Evolutionary conservation across 441 rosid species (phyloP), one percentile per base, ranked within the genome.

Genomic region (Gossypium davidsonii): DNA sequence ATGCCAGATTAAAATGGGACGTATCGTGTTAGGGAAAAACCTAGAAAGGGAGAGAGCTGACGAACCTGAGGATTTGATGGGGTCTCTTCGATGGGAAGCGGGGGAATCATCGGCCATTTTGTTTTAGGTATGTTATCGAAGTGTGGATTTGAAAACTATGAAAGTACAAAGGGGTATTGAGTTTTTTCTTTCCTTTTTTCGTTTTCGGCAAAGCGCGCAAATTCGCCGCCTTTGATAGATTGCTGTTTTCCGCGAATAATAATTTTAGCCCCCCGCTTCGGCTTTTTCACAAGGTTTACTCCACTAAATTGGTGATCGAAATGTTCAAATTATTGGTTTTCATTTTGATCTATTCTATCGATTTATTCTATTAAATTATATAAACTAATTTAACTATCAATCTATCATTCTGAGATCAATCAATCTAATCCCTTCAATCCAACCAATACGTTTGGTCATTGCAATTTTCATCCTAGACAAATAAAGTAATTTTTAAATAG

Each of bases 11-110:
- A 52, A 68, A 57, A 42, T 0, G 39, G 55, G 15, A n/a, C 6
- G 12, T 15, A 2, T 15, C n/a, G 20, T 44, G 46, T 5, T 17
- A 5, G 5, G 42, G 67, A 66, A 56, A 57, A 74, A 59, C 61
- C 73, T 60, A 55, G 14, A 53, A 34, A 2, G 39, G 20, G 46
- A 20, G 6, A 15, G 49, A 11, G 31, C 57, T 48, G 12, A 67
- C 75, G 34, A 20, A 91, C 97, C 98, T 82, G 94, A 89, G 48
- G 94, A 83, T 79, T 94, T 94, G 74, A 90, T 85, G 44, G 96
- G 97, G 79, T 94, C 94, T 84, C 97, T 85, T 79, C 79, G 83
- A 72, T 80, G 84, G 73, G 88, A 80, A 49, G 87, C 46, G 31
- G 77, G 75, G 74, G 86, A 82, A 34, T 88, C 97, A 34, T 90